Base-by-base conservation (phyloP, 257 asterid species). In the Solanum paucissectum region DNA sequence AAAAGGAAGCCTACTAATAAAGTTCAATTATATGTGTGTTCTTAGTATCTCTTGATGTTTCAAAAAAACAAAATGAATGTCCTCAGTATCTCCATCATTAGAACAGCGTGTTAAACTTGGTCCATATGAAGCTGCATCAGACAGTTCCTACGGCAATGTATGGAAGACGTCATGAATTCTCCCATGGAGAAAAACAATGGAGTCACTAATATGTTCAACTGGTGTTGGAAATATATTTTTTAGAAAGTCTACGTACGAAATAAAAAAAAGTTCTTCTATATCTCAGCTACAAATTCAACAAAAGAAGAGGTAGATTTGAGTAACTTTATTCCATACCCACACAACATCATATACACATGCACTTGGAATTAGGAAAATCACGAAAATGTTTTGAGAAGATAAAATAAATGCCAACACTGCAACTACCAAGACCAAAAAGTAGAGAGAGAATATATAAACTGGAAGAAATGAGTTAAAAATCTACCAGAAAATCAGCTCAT, bases 401-500 rank as follows among this genome's bases (percentile, higher is more conserved):
- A 49, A 49, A 32, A 16, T 23, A 82, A 49, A 18, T 49, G 42
- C 7, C 69, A 21, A 42, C 44, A 52, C 44, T 3, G 11, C 71
- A 32, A 33, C 86, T 29, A 82, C 29, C 62, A 32, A 32, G 69
- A 49, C 7, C 86, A 82, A 49, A 82, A 82, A 82, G 16, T 16
- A 49, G 71, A 82, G 71, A 49, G 4, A 32, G 32, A 49, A 9
- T 20, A 32, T 29, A 29, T 49, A 82, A 82, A 82, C 32, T 32
- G 69, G 71, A 82, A 82, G 18, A 82, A 33, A 32, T 82, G 71
- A 49, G 86, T 49, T 82, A 38, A 82, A 87, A 89, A 82, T 90
- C 92, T 94, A 92, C 99, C 98, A 89, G 91, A 94, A 90, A 88
- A 90, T 95, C 91, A 95, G 88, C 88, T 93, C 73, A 91, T 93